Evolutionary conservation across 108 stramenopile genomes (phyloP).

Genomic region (Pseudonitzschia multistriata): DNA sequence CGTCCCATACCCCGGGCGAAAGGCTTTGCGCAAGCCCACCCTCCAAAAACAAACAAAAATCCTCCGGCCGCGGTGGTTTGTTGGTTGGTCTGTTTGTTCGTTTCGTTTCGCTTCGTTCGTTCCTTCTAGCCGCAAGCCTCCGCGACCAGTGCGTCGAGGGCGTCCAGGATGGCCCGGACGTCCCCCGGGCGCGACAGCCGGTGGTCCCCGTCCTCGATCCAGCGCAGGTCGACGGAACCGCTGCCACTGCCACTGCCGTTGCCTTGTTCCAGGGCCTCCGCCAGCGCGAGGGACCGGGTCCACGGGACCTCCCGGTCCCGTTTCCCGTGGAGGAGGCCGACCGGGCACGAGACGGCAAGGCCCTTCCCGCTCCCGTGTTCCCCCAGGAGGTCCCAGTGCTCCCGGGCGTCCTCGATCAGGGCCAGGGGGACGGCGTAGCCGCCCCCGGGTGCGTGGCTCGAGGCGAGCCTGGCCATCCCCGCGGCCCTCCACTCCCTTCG

Average conservation of each 20-base stretch:
- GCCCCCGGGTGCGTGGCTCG: conserved; percentile 24
- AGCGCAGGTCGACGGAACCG: background rate
- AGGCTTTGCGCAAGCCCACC: too few species aligned
- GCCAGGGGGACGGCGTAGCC: conserved; percentile 20
- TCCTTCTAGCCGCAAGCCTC: too few species aligned
- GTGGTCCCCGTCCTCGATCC: conserved; percentile 40
- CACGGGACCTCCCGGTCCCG: conserved; percentile 35
- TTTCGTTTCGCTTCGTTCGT: too few species aligned
- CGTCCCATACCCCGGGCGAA: too few species aligned
- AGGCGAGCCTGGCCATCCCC: conserved; percentile 6
- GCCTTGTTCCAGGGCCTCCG: background rate
- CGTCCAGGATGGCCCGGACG: conserved; percentile 8
- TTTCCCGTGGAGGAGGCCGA: conserved; percentile 39
- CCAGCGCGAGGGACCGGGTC: conserved; percentile 14
- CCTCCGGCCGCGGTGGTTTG: too few species aligned
- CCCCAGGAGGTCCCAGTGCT: conserved; percentile 11
- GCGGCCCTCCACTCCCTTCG: conserved; percentile 6
- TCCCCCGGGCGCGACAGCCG: conserved; percentile 35
- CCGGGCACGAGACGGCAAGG: conserved; percentile 23
- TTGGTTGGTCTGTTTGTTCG: too few species aligned
- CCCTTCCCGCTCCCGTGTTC: background rate
- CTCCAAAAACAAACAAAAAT: too few species aligned
- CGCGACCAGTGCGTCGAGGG: conserved; percentile 4
- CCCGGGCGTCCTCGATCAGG: conserved; percentile 33
- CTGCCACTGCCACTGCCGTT: background rate